Base-by-base conservation (phyloP, 441 rosid genomes). In the Flueggea neowawraea region DNA sequence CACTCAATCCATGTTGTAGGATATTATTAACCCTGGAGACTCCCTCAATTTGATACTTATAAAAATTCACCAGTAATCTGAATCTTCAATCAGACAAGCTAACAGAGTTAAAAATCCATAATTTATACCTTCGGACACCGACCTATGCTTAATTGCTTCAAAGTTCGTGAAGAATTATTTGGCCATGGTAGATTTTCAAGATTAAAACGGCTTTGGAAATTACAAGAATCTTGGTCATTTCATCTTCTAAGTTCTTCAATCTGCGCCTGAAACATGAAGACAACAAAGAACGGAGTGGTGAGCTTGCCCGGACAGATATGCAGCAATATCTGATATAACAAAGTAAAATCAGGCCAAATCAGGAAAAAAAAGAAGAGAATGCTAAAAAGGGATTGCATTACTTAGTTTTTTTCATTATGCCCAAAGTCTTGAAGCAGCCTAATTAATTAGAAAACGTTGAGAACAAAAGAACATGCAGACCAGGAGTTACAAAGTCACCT, bases 161-260 rank as follows among this genome's bases (percentile, higher is more conserved):
- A 41, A 60, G 87, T 74, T 51, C 10, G 58, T 6, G 93, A 87
- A 72, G 78, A 79, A 53, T 83, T 81, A 72, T 87, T 84, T 44
- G 95, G 83, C 95, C 95, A 85, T 33, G 96, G 95, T 65, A 87
- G 74, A 62, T 32, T 68, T 57, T 83, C 69, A 15, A 85, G 89
- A 80, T 59, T 45, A 52, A 56, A 43, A 65, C 57, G 66, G 28
- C 63, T 72, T 55, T 45, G 77, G 70, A 96, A 94, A 63, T 79
- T 71, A 67, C 98, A 93, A 14, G 77, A 65, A 36, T 84, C 95
- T 55, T 72, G 78, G 59, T 65, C 60, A 32, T 57, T 60, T 68
- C 98, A 93, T 56, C 64, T 80, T 80, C 64, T 80, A 57, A 93
- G 74, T 69, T 71, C 75, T 72, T 77, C 73, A 12, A 85, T 77